A percentile compares a stretch with the other conserved stretches of the same genome.
Evolutionary conservation across 2,329 filamentous ascomycete genomes (phyloP).

Genomic region (Calycina herbarum): DNA sequence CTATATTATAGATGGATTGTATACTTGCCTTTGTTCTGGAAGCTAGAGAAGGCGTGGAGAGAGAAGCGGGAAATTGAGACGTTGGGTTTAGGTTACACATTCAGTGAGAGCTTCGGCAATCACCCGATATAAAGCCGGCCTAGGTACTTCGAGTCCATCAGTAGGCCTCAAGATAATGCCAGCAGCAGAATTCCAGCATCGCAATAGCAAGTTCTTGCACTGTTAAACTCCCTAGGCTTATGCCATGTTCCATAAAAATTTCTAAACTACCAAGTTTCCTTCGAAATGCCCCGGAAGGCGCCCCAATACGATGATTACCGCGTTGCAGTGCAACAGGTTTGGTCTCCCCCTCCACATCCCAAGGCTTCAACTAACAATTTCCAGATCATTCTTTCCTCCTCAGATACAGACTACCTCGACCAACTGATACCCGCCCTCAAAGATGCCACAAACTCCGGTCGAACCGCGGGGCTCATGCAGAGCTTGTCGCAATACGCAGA

Average conservation of each 20-base stretch:
- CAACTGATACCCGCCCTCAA: constrained; percentile 92
- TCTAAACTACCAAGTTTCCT: not conserved
- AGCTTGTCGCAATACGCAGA: constrained; percentile 79
- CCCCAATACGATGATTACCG: constrained; percentile 38
- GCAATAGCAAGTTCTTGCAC: not conserved
- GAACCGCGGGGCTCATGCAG: constrained; percentile 72
- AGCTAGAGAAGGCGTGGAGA: not conserved
- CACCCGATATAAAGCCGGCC: not conserved
- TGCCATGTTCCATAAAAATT: not conserved
- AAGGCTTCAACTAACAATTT: constrained; percentile 17
- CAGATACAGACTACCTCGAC: constrained; percentile 91
- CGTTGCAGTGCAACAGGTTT: constrained; percentile 36
- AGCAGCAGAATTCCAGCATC: not conserved
- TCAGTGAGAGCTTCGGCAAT: not conserved
- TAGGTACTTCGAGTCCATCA: not conserved
- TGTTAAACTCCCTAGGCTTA: not conserved
- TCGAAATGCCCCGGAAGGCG: constrained; percentile 25
- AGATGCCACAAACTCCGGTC: constrained; percentile 77
- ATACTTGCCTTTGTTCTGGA: not conserved
- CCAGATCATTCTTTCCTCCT: constrained; percentile 91
- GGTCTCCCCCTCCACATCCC: not conserved
- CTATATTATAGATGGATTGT: not conserved
- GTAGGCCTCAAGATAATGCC: not conserved
- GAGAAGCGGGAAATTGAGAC: not conserved
- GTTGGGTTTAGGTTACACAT: not conserved